Percentiles rank a stretch among this genome's conserved stretches.
These are phyloP conservation scores for Yarrowia sp. DNA, from an alignment of 805 yeast species.

Conservation along the genomic window DNA sequence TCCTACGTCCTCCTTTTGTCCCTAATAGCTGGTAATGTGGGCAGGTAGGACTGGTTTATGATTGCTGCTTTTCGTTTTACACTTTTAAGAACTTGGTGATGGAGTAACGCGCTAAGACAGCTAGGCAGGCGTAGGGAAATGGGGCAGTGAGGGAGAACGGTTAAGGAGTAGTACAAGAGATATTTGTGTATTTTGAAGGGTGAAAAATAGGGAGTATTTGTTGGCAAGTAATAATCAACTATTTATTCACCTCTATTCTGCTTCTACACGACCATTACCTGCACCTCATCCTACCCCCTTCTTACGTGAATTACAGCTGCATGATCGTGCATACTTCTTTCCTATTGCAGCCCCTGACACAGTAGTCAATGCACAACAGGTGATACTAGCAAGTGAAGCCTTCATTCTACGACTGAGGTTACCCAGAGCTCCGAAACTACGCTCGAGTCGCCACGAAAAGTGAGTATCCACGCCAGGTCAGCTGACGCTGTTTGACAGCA, in stretches of 20 bases:
- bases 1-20: too few relatives aligned
- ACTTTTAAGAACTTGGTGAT: neutral
- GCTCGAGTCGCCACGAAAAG: constrained; percentile 7
- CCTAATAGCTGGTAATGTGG: too few relatives aligned
- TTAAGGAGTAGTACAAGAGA: too few relatives aligned
- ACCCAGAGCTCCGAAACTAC: neutral
- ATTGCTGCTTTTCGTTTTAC: neutral
- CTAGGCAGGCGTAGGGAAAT: neutral
- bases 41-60: too few relatives aligned
- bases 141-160: too few relatives aligned
- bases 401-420: neutral
- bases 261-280: too few relatives aligned
- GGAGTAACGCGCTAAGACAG: neutral
- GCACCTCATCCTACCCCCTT: too few relatives aligned
- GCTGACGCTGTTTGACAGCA: too few relatives aligned
- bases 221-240: too few relatives aligned
- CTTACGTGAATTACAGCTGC: neutral
- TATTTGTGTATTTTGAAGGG: too few relatives aligned
- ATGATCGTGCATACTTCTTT: neutral
- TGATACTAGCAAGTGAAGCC: neutral
- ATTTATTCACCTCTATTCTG: too few relatives aligned
- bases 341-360: constrained; percentile 12
- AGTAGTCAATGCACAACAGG: neutral
- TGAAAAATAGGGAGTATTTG: too few relatives aligned
- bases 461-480: neutral